Evolutionary conservation across 176 grass and related monocot species (phyloP).

Genomic region (Triticum timopheevii): DNA sequence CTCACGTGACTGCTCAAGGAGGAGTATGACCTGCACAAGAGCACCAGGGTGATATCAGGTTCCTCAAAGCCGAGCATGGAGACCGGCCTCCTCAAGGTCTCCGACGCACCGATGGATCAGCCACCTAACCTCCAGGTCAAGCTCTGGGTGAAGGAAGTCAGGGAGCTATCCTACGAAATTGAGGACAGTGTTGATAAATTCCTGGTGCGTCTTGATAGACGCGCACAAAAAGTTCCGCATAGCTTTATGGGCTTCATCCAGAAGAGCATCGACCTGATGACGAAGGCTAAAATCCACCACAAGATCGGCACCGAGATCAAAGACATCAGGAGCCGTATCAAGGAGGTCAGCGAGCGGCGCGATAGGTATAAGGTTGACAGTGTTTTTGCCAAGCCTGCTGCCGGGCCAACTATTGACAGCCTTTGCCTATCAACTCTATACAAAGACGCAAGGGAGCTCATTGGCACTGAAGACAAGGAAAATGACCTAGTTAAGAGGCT

Average conservation of each 20-base stretch:
- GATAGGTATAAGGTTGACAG: neutral
- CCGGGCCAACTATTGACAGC: neutral
- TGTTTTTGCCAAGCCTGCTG: neutral
- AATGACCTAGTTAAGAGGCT: neutral
- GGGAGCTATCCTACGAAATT: neutral
- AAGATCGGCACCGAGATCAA: neutral
- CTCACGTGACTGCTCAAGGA: too few relatives aligned
- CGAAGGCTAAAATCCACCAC: neutral
- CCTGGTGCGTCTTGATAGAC: neutral
- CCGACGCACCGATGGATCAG: neutral
- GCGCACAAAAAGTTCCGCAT: neutral
- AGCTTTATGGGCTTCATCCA: neutral
- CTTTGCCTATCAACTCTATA: neutral
- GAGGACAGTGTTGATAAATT: neutral
- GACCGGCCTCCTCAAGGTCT: neutral
- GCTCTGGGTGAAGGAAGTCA: neutral
- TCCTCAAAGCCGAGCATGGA: too few relatives aligned
- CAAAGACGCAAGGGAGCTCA: neutral
- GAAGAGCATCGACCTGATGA: neutral
- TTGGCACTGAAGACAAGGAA: neutral
- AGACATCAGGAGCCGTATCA: neutral
- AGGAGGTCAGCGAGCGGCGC: neutral
- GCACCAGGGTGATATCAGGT: too few relatives aligned
- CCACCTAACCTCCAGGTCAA: neutral
- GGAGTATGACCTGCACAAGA: too few relatives aligned